Conservation (phyloP, 441 rosid genomes). For the Viola pubescens region DNA sequence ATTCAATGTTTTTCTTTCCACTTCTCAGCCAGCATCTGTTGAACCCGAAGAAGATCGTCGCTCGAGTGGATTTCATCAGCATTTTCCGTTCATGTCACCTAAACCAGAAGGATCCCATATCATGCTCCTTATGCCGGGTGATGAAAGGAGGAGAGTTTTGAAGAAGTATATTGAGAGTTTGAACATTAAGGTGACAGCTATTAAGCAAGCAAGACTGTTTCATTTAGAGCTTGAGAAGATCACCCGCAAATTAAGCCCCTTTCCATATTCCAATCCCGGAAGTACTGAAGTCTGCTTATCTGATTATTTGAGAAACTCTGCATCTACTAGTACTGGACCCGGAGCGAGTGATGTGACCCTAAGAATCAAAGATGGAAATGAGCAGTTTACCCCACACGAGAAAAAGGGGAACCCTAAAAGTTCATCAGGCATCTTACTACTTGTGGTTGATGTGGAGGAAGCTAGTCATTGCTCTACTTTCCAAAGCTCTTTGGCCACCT, state of each 20-base stretch:
- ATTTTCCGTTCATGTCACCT: constrained; percentile 20
- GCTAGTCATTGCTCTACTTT: constrained; percentile 21
- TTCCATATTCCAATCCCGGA: constrained; percentile 13
- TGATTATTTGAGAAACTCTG: constrained; percentile 20
- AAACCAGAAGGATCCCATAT: constrained; percentile 41
- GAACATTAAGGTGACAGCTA: constrained; percentile 32
- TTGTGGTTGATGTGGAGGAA: constrained; percentile 36
- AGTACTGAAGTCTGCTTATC: constrained; percentile 15
- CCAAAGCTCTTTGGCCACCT: constrained; percentile 17
- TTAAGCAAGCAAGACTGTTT: constrained; percentile 21
- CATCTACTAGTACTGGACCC: constrained; percentile 16
- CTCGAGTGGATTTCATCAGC: constrained; percentile 18
- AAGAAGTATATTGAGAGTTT: constrained; percentile 35
- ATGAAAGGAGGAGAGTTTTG: constrained; percentile 35
- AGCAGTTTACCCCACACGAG: constrained; percentile 15
- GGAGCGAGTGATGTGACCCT: constrained; percentile 8
- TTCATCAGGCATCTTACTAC: constrained; percentile 21
- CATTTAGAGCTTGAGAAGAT: constrained; percentile 21
- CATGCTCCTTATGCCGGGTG: constrained; percentile 31
- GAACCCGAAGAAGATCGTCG: constrained; percentile 14
- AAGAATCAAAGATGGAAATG: constrained; percentile 21
- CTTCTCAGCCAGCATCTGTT: constrained; percentile 4
- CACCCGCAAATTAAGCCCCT: constrained; percentile 21
- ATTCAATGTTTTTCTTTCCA: constrained; percentile 39
- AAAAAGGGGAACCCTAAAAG: constrained; percentile 19